A percentile compares a stretch with the other conserved stretches of the same genome.
These are phyloP conservation scores for Moesziomyces parantarcticus DNA, from an alignment of 1,284 basidiomycete species.

Conservation along the genomic window DNA sequence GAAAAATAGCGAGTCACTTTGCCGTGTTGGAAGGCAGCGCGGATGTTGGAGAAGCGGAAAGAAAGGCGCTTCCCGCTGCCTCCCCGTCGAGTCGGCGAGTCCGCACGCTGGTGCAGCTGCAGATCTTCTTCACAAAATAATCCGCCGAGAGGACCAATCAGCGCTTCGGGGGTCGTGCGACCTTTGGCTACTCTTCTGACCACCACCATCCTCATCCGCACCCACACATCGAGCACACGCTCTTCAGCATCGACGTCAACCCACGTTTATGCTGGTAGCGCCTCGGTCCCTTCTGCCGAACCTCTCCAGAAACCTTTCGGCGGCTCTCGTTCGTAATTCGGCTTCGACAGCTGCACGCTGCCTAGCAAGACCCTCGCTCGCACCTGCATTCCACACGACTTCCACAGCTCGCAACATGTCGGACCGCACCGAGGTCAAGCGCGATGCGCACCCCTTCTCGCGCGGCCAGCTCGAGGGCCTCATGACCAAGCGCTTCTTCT, in stretches of 20 bases:
- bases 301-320: constrained; percentile 19
- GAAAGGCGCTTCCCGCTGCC: background rate
- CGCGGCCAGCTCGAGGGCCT: constrained; percentile 86
- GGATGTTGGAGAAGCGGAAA: background rate
- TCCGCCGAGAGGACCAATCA: background rate
- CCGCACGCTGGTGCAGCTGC: too few relatives aligned
- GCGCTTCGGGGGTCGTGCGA: background rate
- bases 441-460: constrained; percentile 83
- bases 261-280: constrained; percentile 31
- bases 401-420: constrained; percentile 31
- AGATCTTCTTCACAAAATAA: too few relatives aligned
- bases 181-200: background rate
- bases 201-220: constrained; percentile 4
- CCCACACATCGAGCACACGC: background rate
- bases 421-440: constrained; percentile 56
- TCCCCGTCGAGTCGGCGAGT: background rate
- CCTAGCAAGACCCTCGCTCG: background rate
- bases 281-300: constrained; percentile 30
- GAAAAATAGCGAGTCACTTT: background rate
- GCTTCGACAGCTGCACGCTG: background rate
- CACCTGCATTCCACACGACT: background rate
- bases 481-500: constrained; percentile 94
- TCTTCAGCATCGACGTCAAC: constrained; percentile 2
- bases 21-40: too few relatives aligned
- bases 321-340: constrained; percentile 20